Evolutionary conservation across 306 rosid genomes (phyloP).

Genomic region (Oxytropis ochrocephala): DNA sequence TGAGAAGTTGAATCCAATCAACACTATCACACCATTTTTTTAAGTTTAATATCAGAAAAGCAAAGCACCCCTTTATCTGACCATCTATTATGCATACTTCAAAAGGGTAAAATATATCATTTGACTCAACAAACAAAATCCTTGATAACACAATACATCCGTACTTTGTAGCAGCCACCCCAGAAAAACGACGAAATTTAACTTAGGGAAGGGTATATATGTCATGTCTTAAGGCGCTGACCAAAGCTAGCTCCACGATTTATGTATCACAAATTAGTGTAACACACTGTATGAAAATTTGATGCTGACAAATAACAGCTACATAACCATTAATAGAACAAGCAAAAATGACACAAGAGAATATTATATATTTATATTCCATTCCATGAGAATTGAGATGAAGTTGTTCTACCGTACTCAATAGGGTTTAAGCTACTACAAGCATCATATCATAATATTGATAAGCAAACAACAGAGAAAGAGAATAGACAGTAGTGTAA

Average conservation of each 20-base stretch:
- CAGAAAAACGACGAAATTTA: background rate
- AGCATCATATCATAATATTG: background rate
- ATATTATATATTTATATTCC: background rate
- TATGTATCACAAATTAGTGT: background rate
- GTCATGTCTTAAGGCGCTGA: slow-evolving; percentile 14
- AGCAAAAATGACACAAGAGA: slow-evolving; percentile 1
- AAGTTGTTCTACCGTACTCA: no score
- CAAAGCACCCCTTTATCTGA: background rate
- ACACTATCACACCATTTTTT: slow-evolving; percentile 8
- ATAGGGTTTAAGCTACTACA: background rate
- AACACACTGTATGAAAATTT: background rate
- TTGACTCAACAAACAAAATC: background rate
- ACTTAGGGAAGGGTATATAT: background rate
- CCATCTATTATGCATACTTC: background rate
- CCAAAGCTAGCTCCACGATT: background rate
- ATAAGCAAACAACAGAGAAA: background rate
- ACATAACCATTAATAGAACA: background rate
- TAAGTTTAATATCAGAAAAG: background rate
- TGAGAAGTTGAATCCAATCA: background rate
- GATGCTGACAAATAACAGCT: background rate
- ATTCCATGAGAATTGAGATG: background rate
- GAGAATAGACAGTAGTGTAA: background rate
- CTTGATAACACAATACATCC: background rate
- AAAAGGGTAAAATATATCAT: slow-evolving; percentile 13
- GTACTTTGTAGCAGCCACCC: background rate